These are phyloP conservation scores for Leishmania amazonensis DNA, from an alignment of 208 protist species.

Conservation along the genomic window DNA sequence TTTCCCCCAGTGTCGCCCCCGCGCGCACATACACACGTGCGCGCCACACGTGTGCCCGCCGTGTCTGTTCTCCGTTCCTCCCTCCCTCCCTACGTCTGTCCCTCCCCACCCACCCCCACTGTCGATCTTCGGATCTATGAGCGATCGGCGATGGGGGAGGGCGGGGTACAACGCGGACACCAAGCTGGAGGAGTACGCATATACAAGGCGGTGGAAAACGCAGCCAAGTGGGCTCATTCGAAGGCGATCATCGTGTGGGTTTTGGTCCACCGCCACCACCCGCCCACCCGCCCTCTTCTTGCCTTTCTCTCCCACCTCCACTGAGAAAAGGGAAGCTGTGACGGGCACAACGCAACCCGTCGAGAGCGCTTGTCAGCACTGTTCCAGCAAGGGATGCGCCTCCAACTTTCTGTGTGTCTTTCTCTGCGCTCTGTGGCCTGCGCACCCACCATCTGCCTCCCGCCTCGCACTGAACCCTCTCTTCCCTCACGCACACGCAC, in stretches of 20 bases:
- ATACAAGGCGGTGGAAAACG: no score
- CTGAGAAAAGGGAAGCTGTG: not conserved
- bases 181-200: no score
- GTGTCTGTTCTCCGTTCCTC: not conserved
- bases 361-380: not conserved
- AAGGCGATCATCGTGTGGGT: not conserved
- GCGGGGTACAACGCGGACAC: no score
- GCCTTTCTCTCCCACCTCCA: not conserved
- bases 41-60: not conserved
- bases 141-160: no score
- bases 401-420: not conserved
- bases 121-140: no score
- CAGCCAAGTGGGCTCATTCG: not conserved
- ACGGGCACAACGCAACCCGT: not conserved
- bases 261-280: not conserved
- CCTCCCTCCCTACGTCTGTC: not conserved
- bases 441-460: not conserved
- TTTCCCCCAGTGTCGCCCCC: not conserved
- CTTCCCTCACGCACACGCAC: constrained; percentile 10
- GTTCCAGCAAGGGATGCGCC: not conserved
- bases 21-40: not conserved
- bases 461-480: not conserved
- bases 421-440: not conserved
- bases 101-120: not conserved
- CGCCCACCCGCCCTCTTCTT: not conserved